Base-by-base conservation (phyloP, 2,329 filamentous ascomycete genomes). In the Drechmeria coniospora region DNA sequence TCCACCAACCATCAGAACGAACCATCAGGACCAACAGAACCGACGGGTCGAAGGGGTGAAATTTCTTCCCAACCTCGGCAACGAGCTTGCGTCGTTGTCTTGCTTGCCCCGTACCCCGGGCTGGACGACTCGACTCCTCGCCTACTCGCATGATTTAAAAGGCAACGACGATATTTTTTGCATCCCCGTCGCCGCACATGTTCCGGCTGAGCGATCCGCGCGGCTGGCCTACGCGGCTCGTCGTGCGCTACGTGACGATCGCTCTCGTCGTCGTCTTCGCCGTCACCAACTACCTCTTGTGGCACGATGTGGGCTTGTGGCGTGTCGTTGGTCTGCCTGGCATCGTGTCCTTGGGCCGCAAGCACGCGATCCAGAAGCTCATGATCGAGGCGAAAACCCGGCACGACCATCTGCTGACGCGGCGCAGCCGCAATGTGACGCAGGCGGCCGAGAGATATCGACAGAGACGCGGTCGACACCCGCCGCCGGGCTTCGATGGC, bases 401-500 rank as follows among this genome's bases (percentile, higher is more conserved):
- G 11, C 64, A 65, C 36, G 49, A 55, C 10, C 37, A 42, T 7
- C 37, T 59, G 15, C 46, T 69, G 12, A 40, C 51, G 10, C 51
- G 54, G 19, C 56, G 61, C 33, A 68, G 66, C 19, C 49, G 47
- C 32, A 57, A 58, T 11, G 49, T 77, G n/a, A n/a, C 12, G 66
- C 75, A 62, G 10, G 65, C 68, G 5, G 67, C 72, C 1, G 51
- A 54, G 4, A 61, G 58, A 14, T 77, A 77, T 42, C 61, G 71
- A 31, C 44, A 51, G 15, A 58, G 61, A 26, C 59, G 71, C 34
- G 68, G 68, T 14, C 58, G 70, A 15, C 67, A 75, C 38, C 72
- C 70, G 2, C 72, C 72, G 4, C 72, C 71, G 0, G 67, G 66
- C n/a, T 77, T 77, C 40, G 60, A 70, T 34, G 50, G 58, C 25